Conservation (phyloP, 345 rosid species). For the Salix koriyanagi region DNA sequence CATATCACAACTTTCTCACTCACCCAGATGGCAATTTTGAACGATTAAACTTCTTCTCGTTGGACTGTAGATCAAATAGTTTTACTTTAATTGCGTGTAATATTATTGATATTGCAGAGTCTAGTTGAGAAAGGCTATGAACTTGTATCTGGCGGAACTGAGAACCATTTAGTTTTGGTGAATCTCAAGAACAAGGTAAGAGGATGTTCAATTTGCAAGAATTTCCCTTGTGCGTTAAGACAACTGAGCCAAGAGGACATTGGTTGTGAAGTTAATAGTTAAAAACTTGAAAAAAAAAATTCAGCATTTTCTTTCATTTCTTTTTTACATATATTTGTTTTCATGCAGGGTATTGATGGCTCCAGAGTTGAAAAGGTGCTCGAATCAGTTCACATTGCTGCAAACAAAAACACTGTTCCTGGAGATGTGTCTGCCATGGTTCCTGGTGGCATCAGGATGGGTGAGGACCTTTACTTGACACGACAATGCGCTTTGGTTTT, state of each 20-base stretch:
- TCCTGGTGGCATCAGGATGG: slow-evolving; percentile 99
- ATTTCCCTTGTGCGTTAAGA: background rate
- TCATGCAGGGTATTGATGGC: slow-evolving; percentile 80
- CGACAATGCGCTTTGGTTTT: background rate
- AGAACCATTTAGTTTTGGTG: slow-evolving; percentile 94
- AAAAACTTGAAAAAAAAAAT: background rate
- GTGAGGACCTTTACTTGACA: slow-evolving; percentile 34
- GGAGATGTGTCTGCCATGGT: slow-evolving; percentile 99
- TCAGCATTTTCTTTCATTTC: background rate
- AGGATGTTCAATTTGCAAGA: slow-evolving; percentile 2
- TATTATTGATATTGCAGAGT: slow-evolving; percentile 43
- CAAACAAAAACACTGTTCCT: slow-evolving; percentile 98
- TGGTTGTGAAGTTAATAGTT: background rate
- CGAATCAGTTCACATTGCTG: slow-evolving; percentile 97
- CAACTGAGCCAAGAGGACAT: background rate
- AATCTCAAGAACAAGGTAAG: slow-evolving; percentile 85
- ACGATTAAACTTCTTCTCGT: background rate
- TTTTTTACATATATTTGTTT: background rate
- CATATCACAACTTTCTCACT: background rate
- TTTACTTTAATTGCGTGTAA: slow-evolving; percentile 5
- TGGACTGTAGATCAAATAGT: background rate
- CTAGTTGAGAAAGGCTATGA: slow-evolving; percentile 64
- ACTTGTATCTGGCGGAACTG: slow-evolving; percentile 97
- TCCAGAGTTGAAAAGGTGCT: slow-evolving; percentile 96
- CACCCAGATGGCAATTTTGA: background rate